Conservation (phyloP, 2,329 filamentous ascomycete species). For the Fusarium agapanthi region DNA sequence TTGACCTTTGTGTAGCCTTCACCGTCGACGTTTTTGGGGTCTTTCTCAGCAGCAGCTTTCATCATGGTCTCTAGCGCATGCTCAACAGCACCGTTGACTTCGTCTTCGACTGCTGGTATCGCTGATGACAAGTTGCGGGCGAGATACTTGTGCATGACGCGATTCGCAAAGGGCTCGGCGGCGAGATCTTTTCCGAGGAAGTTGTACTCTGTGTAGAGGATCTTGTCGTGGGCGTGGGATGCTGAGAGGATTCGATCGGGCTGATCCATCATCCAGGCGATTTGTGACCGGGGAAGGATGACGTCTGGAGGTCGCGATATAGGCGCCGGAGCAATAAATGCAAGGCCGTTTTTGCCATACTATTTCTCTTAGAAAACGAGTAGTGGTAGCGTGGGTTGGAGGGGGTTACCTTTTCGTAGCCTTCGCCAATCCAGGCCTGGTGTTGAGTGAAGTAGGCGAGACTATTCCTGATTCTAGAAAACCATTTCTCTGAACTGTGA, state of each 20-base stretch:
- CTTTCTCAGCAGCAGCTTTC: slow-evolving; percentile 9
- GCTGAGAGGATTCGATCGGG: slow-evolving; percentile 55
- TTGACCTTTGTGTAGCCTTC: slow-evolving; percentile 52
- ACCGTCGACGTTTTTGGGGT: slow-evolving; percentile 35
- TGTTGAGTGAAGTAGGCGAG: slow-evolving; percentile 50
- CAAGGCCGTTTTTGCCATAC: slow-evolving; percentile 52
- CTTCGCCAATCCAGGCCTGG: slow-evolving; percentile 52
- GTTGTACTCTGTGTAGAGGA: slow-evolving; percentile 52
- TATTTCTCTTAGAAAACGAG: slow-evolving; percentile 22
- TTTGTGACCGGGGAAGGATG: slow-evolving; percentile 54
- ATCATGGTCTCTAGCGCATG: slow-evolving; percentile 45
- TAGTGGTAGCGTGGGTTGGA: no score
- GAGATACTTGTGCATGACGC: slow-evolving; percentile 55
- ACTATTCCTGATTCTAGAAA: slow-evolving; percentile 52
- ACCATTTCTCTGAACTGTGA: slow-evolving; percentile 44
- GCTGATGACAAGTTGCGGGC: slow-evolving; percentile 51
- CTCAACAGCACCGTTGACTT: slow-evolving; percentile 49
- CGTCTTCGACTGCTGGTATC: slow-evolving; percentile 53
- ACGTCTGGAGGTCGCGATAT: slow-evolving; percentile 54
- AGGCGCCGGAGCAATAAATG: slow-evolving; percentile 54
- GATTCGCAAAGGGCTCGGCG: slow-evolving; percentile 51
- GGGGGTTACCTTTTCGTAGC: slow-evolving; percentile 51
- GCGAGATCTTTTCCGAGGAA: slow-evolving; percentile 51
- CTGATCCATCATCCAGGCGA: slow-evolving; percentile 57
- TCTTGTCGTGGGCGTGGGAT: slow-evolving; percentile 51